Conservation (phyloP, 352 stramenopile genomes). For the Aphanomyces euteiches region DNA sequence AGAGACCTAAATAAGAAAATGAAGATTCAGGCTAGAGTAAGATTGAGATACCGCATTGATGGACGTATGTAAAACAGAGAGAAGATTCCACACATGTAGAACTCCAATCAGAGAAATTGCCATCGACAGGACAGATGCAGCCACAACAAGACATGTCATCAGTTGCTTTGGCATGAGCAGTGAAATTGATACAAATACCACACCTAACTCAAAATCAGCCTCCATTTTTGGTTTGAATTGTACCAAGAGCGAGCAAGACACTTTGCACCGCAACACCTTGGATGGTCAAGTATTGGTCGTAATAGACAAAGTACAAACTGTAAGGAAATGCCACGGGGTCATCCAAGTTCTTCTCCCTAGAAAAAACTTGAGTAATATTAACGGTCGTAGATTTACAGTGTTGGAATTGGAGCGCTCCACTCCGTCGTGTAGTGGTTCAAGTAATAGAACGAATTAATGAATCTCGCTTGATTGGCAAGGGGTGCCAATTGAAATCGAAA, state of each 20-base stretch:
- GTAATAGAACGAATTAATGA: constrained; percentile 89
- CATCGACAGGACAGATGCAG: constrained; percentile 75
- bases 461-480: constrained; percentile 84
- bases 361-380: constrained; percentile 17
- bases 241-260: constrained; percentile 65
- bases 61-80: constrained; percentile 53
- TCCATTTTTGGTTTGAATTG: not conserved
- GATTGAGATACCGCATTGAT: constrained; percentile 64
- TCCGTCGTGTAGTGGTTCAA: constrained; percentile 35
- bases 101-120: constrained; percentile 71
- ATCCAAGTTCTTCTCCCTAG: constrained; percentile 25
- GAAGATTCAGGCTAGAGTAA: not conserved
- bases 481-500: constrained; percentile 85
- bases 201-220: constrained; percentile 32
- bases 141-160: constrained; percentile 60
- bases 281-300: constrained; percentile 91
- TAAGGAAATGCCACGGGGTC: constrained; percentile 73
- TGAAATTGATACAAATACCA: constrained; percentile 76
- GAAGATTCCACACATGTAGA: constrained; percentile 75
- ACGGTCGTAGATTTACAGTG: constrained; percentile 21
- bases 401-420: constrained; percentile 34
- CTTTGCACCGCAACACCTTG: constrained; percentile 84
- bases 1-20: constrained; percentile 40
- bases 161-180: constrained; percentile 70
- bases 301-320: constrained; percentile 88